These are phyloP conservation scores for Isatis tinctoria DNA, from an alignment of 345 rosid genomes.

Conservation along the genomic window DNA sequence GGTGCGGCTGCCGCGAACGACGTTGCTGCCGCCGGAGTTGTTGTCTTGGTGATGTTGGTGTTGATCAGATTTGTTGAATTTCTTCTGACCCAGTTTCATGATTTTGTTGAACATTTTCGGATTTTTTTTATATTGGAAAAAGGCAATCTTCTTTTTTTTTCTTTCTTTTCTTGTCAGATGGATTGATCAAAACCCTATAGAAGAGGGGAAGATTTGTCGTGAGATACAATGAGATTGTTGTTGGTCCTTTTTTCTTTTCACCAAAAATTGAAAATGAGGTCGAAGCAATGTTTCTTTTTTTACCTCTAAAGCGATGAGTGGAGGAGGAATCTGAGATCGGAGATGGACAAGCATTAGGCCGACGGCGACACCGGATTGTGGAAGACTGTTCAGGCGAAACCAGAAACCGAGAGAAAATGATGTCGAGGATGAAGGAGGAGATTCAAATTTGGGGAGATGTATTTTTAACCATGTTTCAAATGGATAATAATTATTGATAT, in stretches of 20 bases:
- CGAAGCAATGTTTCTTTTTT: neutral
- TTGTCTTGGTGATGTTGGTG: slow-evolving; percentile 26
- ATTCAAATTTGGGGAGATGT: slow-evolving; percentile 15
- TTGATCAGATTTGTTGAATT: slow-evolving; percentile 42
- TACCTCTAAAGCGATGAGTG: slow-evolving; percentile 14
- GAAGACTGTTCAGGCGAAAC: slow-evolving; percentile 13
- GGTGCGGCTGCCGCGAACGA: slow-evolving; percentile 24
- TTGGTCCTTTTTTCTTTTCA: neutral
- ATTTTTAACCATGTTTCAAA: slow-evolving; percentile 10
- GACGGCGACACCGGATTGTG: neutral
- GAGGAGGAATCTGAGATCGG: slow-evolving; percentile 1
- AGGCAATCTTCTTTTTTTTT: neutral
- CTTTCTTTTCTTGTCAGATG: neutral
- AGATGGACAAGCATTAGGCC: slow-evolving; percentile 21
- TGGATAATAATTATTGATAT: neutral
- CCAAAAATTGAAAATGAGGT: neutral
- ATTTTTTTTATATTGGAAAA: neutral
- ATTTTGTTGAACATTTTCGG: slow-evolving; percentile 37
- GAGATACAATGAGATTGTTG: slow-evolving; percentile 7
- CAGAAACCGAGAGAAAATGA: slow-evolving; percentile 12
- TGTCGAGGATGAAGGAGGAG: slow-evolving; percentile 16
- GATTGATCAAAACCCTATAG: slow-evolving; percentile 19
- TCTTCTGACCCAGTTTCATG: slow-evolving; percentile 31
- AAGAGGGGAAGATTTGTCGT: neutral
- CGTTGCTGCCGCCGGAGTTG: slow-evolving; percentile 22